Base-by-base conservation (phyloP, 2,329 filamentous ascomycete genomes). In the Cladosporium austrohemisphaericum region DNA sequence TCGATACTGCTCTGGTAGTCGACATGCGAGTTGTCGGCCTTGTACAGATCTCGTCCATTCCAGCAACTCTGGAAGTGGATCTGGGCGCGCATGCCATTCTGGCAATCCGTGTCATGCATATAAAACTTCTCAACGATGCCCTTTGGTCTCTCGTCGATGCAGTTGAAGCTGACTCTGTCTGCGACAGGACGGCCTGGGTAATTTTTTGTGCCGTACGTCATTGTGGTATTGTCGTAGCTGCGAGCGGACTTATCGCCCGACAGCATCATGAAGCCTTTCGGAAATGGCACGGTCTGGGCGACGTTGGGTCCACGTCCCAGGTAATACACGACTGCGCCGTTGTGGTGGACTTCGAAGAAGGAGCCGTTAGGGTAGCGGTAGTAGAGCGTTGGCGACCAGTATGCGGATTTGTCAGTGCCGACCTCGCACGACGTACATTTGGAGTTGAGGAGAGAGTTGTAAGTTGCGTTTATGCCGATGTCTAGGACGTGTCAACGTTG, bases 261-360 rank as follows among this genome's bases (percentile, higher is more conserved):
- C 36, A 91, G 62, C 71, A 92, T 88, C 63, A 81, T 79, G 55
- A 92, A 76, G 13, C 84, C 85, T 20, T 76, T 64, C 5, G 86
- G 87, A 59, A 79, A 76, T 62, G 88, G 79, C 14, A 83, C 73
- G 56, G 88, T 84, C 54, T 83, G 76, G 57, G 80, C 79, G 35
- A 71, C 72, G 56, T 74, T 69, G 31, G 77, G 67, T 52, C 54
- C 53, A 22, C 60, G 63, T 36, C 55, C 66, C 49, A 70, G 84
- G 70, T 92, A 92, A 73, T 93, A 93, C 50, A 84, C 83, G 52
- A 86, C 70, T 76, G 83, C 82, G 65, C 88, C 88, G 60, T 67
- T 65, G 46, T 63, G 63, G 11, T 81, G 75, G 11, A 90, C 86
- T 37, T 68, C 63, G 43, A 61, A 54, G 49, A 67, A 65, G 11